Conservation (phyloP, 2,329 filamentous ascomycete species). For the Fusarium sp. region DNA sequence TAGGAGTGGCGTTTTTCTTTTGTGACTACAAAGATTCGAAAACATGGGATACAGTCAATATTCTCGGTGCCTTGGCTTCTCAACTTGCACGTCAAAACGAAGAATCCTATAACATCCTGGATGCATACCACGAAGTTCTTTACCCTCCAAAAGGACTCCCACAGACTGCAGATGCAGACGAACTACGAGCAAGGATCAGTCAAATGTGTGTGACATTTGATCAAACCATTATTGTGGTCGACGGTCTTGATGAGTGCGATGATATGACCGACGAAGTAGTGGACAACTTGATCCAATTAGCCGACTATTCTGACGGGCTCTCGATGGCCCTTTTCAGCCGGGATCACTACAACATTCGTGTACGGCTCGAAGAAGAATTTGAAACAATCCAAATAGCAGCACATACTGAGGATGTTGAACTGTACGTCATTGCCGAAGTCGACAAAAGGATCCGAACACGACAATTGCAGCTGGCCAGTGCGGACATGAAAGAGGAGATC, state of each 20-base stretch:
- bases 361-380: neutral
- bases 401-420: neutral
- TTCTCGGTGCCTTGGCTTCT: neutral
- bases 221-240: neutral
- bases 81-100: conserved; percentile 14
- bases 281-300: neutral
- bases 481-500: conserved; percentile 17
- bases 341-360: conserved; percentile 2
- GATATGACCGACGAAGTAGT: neutral
- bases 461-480: neutral
- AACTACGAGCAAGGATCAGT: accelerated
- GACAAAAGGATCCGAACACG: neutral
- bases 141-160: neutral
- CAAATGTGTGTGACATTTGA: neutral
- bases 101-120: neutral
- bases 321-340: conserved; percentile 18
- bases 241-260: conserved; percentile 8
- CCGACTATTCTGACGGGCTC: accelerated
- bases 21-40: conserved; percentile 2
- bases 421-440: conserved; percentile 21
- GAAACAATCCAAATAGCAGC: neutral
- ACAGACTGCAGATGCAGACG: neutral
- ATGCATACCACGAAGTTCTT: neutral
- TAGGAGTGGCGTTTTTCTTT: conserved; percentile 6
- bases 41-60: neutral